phyloP scores from a whole-genome alignment of 164 flowering plant genomes.

The Tetracentron sinense region DNA sequence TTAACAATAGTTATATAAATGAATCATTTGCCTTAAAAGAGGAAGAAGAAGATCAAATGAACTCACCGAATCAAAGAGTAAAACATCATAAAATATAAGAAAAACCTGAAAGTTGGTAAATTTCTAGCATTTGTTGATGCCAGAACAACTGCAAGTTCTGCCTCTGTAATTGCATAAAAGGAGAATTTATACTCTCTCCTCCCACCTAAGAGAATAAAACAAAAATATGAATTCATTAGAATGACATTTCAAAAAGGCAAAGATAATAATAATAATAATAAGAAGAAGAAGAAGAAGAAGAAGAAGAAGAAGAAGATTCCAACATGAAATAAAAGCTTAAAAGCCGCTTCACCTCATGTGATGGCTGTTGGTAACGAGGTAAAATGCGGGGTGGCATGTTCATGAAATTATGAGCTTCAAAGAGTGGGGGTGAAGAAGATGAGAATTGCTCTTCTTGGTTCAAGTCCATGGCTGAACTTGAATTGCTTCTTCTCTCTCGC shows the following conservation, averaged over 20 bases:
- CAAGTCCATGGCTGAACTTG: constrained; percentile 13
- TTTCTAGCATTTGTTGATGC: constrained; percentile 20
- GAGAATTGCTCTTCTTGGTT: constrained; percentile 10
- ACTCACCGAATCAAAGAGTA: neutral
- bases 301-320: neutral
- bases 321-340: neutral
- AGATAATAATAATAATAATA: neutral
- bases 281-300: neutral
- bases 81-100: neutral
- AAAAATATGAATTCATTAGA: neutral
- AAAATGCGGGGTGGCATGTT: neutral
- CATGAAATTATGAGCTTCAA: constrained; percentile 14
- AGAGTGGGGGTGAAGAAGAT: constrained; percentile 5
- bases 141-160: constrained; percentile 19
- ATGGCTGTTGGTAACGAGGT: neutral
- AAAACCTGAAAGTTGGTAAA: constrained; percentile 11
- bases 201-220: constrained; percentile 1
- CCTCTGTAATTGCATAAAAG: constrained; percentile 5
- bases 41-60: neutral
- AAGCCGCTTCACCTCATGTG: constrained; percentile 8
- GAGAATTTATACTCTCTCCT: neutral
- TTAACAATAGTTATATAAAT: no score
- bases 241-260: neutral
- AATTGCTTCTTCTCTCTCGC: neutral
- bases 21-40: no score